Evolutionary conservation across 2,329 filamentous ascomycete species (phyloP).

Genomic region (Parastagonospora avenae): DNA sequence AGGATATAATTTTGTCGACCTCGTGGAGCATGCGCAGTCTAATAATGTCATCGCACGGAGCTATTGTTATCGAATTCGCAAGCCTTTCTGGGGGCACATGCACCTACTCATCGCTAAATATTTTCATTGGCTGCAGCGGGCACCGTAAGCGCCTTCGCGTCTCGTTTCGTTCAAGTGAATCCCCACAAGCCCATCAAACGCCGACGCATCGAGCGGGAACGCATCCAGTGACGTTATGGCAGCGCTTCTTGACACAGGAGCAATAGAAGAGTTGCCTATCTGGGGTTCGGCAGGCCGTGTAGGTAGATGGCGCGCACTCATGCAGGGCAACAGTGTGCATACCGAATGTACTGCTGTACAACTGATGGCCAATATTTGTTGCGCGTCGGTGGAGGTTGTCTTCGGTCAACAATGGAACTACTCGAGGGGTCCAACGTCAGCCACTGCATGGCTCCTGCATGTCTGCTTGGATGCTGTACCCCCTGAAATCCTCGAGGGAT

Average conservation of each 20-base stretch:
- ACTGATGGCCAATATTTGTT: slow-evolving; percentile 2
- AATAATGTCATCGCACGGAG: slow-evolving; percentile 1
- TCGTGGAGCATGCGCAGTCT: background rate
- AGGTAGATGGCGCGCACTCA: slow-evolving; percentile 6
- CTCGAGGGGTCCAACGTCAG: slow-evolving; percentile 35
- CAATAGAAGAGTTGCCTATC: slow-evolving; percentile 4
- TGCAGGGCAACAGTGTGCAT: slow-evolving; percentile 9
- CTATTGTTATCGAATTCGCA: background rate
- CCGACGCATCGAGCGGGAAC: slow-evolving; percentile 3
- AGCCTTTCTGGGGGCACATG: background rate
- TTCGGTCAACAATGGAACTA: slow-evolving; percentile 6
- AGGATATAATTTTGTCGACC: no score
- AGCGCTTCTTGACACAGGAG: slow-evolving; percentile 21
- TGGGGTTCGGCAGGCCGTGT: slow-evolving; percentile 12
- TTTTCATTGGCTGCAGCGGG: slow-evolving; percentile 12
- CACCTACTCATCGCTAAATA: slow-evolving; percentile 3
- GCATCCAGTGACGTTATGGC: slow-evolving; percentile 8
- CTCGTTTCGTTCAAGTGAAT: background rate
- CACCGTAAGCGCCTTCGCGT: slow-evolving; percentile 14
- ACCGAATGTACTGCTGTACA: slow-evolving; percentile 9
- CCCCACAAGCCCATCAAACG: slow-evolving; percentile 5
- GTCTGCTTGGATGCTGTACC: background rate
- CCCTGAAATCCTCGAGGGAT: slow-evolving; percentile 13
- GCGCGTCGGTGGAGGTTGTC: slow-evolving; percentile 10
- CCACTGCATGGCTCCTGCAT: slow-evolving; percentile 14